Evolutionary conservation across 2,329 filamentous ascomycete genomes (phyloP).

Genomic region (Orbilia blumenaviensis): DNA sequence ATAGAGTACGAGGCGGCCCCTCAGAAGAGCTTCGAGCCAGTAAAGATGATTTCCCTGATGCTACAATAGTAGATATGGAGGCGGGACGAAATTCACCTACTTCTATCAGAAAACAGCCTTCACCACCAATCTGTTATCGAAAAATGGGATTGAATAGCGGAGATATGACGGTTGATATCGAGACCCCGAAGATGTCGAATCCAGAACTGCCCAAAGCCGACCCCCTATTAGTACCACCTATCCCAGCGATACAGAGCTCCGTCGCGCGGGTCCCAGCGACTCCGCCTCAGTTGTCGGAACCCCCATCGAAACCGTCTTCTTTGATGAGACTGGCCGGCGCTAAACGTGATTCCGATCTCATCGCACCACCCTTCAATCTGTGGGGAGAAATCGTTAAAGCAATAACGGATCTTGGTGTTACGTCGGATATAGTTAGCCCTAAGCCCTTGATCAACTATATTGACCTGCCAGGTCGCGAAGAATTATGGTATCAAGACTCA

Average conservation of each 20-base stretch:
- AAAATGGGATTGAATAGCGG: neutral
- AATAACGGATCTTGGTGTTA: neutral
- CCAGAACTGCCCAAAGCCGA: too few relatives aligned
- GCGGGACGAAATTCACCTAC: too few relatives aligned
- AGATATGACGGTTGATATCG: neutral
- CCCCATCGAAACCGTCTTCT: neutral
- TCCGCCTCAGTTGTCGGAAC: neutral
- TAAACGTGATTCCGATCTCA: neutral
- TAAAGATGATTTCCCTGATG: neutral
- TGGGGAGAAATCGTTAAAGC: slow-evolving; percentile 35
- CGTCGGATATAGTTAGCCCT: neutral
- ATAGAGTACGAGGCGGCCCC: too few relatives aligned
- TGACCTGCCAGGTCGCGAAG: neutral
- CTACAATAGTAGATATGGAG: too few relatives aligned
- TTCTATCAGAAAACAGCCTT: too few relatives aligned
- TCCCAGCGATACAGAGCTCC: too few relatives aligned
- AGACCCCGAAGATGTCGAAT: neutral
- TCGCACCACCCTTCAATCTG: slow-evolving; percentile 35
- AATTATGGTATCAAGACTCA: slow-evolving; percentile 19
- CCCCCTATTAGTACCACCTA: too few relatives aligned
- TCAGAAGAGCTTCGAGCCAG: too few relatives aligned
- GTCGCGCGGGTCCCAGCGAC: too few relatives aligned
- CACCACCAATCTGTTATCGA: too few relatives aligned
- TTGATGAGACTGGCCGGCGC: neutral
- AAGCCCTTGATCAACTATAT: neutral